These are phyloP conservation scores for Galerina marginata DNA, from an alignment of 768 basidiomycete species.

Conservation along the genomic window DNA sequence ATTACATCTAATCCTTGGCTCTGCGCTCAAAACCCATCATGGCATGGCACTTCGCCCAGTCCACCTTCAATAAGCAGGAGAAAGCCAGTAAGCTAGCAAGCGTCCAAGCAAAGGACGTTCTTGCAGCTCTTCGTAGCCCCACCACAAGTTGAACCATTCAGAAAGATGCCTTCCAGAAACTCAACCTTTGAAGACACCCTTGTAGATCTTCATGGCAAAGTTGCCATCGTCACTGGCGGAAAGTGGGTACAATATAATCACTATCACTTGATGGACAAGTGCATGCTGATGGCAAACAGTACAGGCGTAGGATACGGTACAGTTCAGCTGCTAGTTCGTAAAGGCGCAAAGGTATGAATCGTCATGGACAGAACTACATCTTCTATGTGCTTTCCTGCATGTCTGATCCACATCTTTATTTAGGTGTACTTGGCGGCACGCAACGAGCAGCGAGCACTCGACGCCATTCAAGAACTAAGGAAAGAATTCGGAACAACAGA, in stretches of 20 bases:
- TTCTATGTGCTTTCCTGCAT: no score
- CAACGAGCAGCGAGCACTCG: constrained; percentile 22
- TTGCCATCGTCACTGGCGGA: constrained; percentile 56
- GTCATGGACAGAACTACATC: constrained; percentile 6
- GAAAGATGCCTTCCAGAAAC: neutral
- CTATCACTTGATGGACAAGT: no score
- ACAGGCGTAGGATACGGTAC: constrained; percentile 43
- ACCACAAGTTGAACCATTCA: no score
- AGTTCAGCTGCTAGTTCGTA: constrained; percentile 40
- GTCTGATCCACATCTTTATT: neutral
- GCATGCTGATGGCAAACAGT: constrained; percentile 17
- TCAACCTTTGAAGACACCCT: constrained; percentile 42
- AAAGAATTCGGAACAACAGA: constrained; percentile 29
- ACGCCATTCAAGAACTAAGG: constrained; percentile 33
- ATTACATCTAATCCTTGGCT: no score
- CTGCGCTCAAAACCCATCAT: no score
- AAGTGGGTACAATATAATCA: constrained; percentile 34
- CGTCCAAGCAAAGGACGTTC: no score
- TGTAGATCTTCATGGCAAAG: constrained; percentile 49
- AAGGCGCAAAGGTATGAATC: constrained; percentile 47
- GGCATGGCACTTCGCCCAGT: no score
- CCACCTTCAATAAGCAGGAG: no score
- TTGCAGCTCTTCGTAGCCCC: no score
- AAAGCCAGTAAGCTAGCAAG: no score
- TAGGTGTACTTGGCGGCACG: constrained; percentile 28